Evolutionary conservation across 306 rosid genomes (phyloP).

Genomic region (Cyamopsis tetragonoloba): DNA sequence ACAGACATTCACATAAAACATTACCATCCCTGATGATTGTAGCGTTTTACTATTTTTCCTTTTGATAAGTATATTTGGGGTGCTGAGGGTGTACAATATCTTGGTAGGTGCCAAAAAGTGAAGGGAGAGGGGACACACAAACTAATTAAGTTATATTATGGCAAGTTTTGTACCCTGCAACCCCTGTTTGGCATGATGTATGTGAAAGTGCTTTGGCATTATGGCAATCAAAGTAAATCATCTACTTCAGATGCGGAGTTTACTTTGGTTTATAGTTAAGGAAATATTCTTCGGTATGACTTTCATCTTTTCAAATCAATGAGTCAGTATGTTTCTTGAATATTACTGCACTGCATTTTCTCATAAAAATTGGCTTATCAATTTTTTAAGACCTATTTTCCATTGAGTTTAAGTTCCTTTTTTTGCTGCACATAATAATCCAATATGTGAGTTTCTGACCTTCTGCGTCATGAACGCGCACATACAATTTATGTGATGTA

Average conservation of each 20-base stretch:
- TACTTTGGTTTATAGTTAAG: neutral
- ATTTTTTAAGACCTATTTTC: neutral
- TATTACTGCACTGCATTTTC: neutral
- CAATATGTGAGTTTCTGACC: neutral
- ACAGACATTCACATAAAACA: neutral
- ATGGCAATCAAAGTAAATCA: neutral
- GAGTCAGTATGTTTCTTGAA: neutral
- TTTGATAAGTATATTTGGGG: neutral
- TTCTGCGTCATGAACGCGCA: constrained; percentile 3
- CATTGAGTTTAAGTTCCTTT: neutral
- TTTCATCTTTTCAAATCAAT: neutral
- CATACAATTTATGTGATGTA: neutral
- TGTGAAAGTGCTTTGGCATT: neutral
- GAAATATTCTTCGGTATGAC: neutral
- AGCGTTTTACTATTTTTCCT: neutral
- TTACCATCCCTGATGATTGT: neutral
- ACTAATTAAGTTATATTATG: neutral
- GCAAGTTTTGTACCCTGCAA: neutral
- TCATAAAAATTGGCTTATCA: neutral
- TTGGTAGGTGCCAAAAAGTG: neutral
- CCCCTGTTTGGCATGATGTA: neutral
- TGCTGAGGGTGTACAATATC: neutral
- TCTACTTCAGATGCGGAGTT: neutral
- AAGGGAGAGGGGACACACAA: neutral
- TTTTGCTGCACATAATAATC: neutral